Evolutionary conservation across 495 filamentous ascomycete species (phyloP).

Genomic region (Hyaloscypha hepaticicola): DNA sequence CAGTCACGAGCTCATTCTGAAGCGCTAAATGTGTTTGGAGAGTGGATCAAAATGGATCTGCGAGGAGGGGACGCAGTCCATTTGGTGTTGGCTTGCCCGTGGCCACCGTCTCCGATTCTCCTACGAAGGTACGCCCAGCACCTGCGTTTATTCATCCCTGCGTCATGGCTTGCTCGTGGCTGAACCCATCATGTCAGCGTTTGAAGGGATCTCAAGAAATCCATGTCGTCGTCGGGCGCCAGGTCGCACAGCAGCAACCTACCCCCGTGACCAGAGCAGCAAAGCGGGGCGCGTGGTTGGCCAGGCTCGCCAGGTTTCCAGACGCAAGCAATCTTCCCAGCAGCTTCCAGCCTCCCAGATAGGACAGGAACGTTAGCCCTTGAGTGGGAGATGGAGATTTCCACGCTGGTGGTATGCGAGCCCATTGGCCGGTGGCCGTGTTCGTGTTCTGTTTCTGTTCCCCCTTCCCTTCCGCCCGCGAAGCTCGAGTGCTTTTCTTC

Average conservation of each 20-base stretch:
- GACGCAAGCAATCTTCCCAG: conserved; percentile 13
- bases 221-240: conserved; percentile 3
- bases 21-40: conserved; percentile 22
- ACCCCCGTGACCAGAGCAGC: conserved; percentile 2
- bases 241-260: background rate
- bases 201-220: background rate
- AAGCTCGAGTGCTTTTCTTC: background rate
- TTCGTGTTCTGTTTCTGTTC: background rate
- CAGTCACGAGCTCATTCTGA: conserved; percentile 24
- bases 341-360: conserved; percentile 8
- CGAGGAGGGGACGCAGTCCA: conserved; percentile 1
- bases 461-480: conserved; percentile 1
- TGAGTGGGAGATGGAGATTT: conserved; percentile 9
- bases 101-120: background rate
- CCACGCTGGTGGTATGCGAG: conserved; percentile 13
- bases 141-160: background rate
- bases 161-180: conserved; percentile 19
- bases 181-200: conserved; percentile 15
- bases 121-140: background rate
- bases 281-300: background rate
- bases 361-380: conserved; percentile 5
- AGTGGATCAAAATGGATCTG: conserved; percentile 20
- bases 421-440: background rate
- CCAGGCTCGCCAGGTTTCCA: background rate
- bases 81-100: background rate